These are phyloP conservation scores for Hypoxylon subgilvum DNA, from an alignment of 495 filamentous ascomycete species.

Conservation along the genomic window DNA sequence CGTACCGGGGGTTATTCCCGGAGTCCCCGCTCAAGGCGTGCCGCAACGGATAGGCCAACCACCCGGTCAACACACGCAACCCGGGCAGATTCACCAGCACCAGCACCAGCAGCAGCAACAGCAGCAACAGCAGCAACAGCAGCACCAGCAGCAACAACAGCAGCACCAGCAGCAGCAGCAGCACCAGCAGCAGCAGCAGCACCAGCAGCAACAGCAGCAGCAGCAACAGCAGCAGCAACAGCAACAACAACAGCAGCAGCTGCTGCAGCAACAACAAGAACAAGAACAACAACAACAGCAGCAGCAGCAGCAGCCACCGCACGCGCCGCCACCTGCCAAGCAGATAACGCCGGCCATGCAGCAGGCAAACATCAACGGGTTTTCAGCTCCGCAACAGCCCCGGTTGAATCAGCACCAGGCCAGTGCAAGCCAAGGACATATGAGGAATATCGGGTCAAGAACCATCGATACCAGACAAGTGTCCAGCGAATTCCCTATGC, in stretches of 20 bases:
- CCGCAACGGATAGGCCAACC: slow-evolving; percentile 50
- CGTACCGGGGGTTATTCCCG: slow-evolving; percentile 49
- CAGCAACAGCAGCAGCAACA: no score
- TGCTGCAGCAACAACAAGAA: no score
- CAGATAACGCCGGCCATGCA: slow-evolving; percentile 52
- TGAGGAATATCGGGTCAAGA: slow-evolving; percentile 51
- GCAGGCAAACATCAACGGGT: slow-evolving; percentile 57
- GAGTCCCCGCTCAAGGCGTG: slow-evolving; percentile 47
- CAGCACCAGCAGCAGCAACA: no score
- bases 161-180: no score
- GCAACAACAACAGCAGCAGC: no score
- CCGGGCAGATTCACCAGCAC: slow-evolving; percentile 55
- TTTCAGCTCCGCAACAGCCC: slow-evolving; percentile 54
- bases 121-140: no score
- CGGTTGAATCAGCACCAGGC: slow-evolving; percentile 48
- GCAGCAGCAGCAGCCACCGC: slow-evolving; percentile 57
- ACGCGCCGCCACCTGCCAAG: slow-evolving; percentile 57
- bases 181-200: no score
- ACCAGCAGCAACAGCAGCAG: no score
- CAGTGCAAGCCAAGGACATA: slow-evolving; percentile 38
- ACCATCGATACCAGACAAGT: slow-evolving; percentile 49
- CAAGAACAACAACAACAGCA: no score
- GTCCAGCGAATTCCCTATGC: slow-evolving; percentile 48
- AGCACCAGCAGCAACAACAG: no score
- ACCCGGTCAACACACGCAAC: slow-evolving; percentile 55